Evolutionary conservation across 768 basidiomycete species (phyloP), one percentile per base, ranked within the genome.

Genomic region (Mycena kentingensis): DNA sequence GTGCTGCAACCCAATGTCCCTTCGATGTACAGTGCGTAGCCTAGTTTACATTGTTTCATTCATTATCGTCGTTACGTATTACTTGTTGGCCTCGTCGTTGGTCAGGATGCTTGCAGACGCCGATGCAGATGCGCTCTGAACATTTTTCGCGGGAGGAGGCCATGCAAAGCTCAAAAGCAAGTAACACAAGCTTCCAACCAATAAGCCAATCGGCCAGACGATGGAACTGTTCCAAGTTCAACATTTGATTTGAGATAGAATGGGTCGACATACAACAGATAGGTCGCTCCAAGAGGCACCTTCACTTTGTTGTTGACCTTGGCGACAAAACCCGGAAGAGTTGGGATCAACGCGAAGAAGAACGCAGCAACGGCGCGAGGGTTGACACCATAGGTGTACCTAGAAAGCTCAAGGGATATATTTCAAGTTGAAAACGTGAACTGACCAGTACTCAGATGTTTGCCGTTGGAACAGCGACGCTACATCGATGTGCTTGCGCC

Each of bases 381-480:
- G 37, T 61, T 58, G 32, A 58, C 42, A n/a, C 59, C 61, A 34
- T 48, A 43, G 8, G 59, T 60, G 47, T 63, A 60, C 61, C 61
- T 57, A n/a, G 32, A 26, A 5, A 27, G 18, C n/a, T 1, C 19
- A 15, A 32, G 21, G 7, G 21, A 49, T n/a, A 50, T 25, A 26
- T 13, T 19, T 28, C 31, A 12, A 13, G 29, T 7, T 4, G 12
- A 19, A 34, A 41, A 2, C 24, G 18, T 11, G 2, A 15, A 13
- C 7, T 4, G 41, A 57, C 57, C 52, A 58, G n/a, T 54, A 58
- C 15, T 24, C 5, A 5, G 52, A 54, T 16, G 43, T 11, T 22
- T 58, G 38, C 29, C 48, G 48, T 3, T 21, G 31, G 25, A 50
- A 61, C 5, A 61, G 54, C 13, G 44, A 41, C 28, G 10, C 41